Base-by-base conservation (phyloP, 352 stramenopile species). In the Paralagenidium karlingii region DNA sequence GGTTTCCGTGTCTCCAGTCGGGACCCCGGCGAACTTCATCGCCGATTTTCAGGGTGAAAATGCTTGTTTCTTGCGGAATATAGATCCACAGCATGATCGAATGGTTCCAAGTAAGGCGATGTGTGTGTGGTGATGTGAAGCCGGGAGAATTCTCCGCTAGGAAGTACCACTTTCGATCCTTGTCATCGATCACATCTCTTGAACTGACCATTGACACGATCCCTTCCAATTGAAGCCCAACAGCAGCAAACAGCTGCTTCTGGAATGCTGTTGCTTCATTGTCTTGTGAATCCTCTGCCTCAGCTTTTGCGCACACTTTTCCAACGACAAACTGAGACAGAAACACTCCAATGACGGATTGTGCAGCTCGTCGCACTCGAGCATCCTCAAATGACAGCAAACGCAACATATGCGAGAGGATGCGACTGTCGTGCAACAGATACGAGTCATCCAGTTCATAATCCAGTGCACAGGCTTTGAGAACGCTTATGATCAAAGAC, bases 71-170 rank as follows among this genome's bases (percentile, higher is more conserved):
- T 8, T 53, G 54, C 16, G 67, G 46, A 7, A 74, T 60, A 26
- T 73, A 83, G 21, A 86, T 32, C 75, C 75, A 89, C 1, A 86
- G 50, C 67, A 81, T 71, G 18, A 89, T 79, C 2, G 75, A 71
- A 47, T 89, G 68, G 31, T 86, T 81, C 66, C 73, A 86, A 19
- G 45, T 44, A 11, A 86, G 41, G 12, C 55, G 38, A 26, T 45
- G 59, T 30, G 18, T 51, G 25, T 53, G 56, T 8, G 66, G 49
- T 1, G 64, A 37, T 8, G 51, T 76, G 7, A 74, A 49, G n/a
- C 62, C 67, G 22, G 54, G 58, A 0, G 51, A 66, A 21, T 58
- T 45, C 22, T 58, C 42, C 13, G 58, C 53, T 20, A 86, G 53
- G 20, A 70, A 71, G 28, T 13, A 32, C 28, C 11, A 15, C 28